Evolutionary conservation across 1,284 basidiomycete species (phyloP), one percentile per base, ranked within the genome.

Genomic region (Malassezia restricta): DNA sequence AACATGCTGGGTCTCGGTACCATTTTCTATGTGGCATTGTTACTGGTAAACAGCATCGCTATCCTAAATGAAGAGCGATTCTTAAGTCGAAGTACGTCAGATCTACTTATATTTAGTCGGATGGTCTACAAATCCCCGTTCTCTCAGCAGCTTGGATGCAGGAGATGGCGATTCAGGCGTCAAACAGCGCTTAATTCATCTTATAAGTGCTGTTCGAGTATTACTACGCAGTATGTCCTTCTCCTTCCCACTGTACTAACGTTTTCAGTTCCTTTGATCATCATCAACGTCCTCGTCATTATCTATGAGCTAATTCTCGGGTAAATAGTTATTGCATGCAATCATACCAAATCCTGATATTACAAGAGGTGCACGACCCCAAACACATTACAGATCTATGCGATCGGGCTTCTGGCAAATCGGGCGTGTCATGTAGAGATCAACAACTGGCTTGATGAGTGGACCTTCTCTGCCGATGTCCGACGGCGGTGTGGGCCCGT

Each of bases 21-120:
- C 14, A 61, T 78, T 40, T 65, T 79, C 51, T 78, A 79, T 63
- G 72, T 76, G 9, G 69, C 74, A 8, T 72, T 96, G 14, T 81
- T 96, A 38, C 78, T 95, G 71, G 83, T 89, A 61, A 96, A 96
- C 74, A 87, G 88, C 29, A 81, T 95, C 68, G 91, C 91, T 7
- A 84, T 96, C 54, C 78, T 96, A 50, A 94, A 84, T 68, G 91
- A 96, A 75, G 91, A 96, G 65, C 81, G 91, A 1, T 96, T 96
- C 75, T 81, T 96, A 42, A 86, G 88, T 20, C 79, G 85, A 74
- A 89, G 92, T 95, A 73, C 67, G 85, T 80, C 42, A 30, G 17
- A 44, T 6, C 54, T 20, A 3, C 29, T 49, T 17, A 47, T 20
- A 35, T 7, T 20, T 65, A 95, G 91, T 96, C 72, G 91, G 91